Base-by-base conservation (phyloP, 2,329 filamentous ascomycete genomes). In the Zasmidium cellare region DNA sequence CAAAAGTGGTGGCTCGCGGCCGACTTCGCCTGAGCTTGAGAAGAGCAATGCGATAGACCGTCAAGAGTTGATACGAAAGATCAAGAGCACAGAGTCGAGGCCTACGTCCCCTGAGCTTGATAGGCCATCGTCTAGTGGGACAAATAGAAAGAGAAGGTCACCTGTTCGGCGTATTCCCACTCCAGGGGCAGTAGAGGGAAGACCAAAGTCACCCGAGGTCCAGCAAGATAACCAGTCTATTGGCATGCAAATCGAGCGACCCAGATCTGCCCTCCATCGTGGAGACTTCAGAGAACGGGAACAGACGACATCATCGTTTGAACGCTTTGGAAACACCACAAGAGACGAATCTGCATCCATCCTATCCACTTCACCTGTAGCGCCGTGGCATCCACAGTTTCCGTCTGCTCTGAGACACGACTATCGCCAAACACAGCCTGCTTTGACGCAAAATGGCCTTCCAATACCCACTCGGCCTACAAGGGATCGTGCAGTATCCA, bases 61-160 rank as follows among this genome's bases (percentile, higher is more conserved):
- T 77, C 57, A 80, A 55, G 88, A 92, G 73, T 78, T 97, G 66
- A 96, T 97, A 57, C 85, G 92, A 74, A 84, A 87, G 64, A 81
- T 97, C 63, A 97, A 97, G 77, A 85, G 64, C 48, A 56, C 61
- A 53, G 67, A 68, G n/a, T 69, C 68, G 22, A 60, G 69, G 56
- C 64, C 69, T n/a, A 61, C 58, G 7, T 67, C 66, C 22, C 66
- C 67, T 35, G 67, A 69, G 53, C 20, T 62, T n/a, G 62, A 65
- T 23, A 58, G 66, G 35, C 59, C 62, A 44, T 48, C 25, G 3
- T 55, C 57, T 12, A 61, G 50, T 56, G 62, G 60, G 3, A 41
- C 55, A 20, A 54, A 47, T 75, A 79, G 44, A 74, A 76, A 57
- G 77, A 79, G 60, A 65, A 83, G 47, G 77, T 78, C 59, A 79